Evolutionary conservation across 2,329 filamentous ascomycete genomes (phyloP).

Genomic region (Aspergillus brasiliensis): DNA sequence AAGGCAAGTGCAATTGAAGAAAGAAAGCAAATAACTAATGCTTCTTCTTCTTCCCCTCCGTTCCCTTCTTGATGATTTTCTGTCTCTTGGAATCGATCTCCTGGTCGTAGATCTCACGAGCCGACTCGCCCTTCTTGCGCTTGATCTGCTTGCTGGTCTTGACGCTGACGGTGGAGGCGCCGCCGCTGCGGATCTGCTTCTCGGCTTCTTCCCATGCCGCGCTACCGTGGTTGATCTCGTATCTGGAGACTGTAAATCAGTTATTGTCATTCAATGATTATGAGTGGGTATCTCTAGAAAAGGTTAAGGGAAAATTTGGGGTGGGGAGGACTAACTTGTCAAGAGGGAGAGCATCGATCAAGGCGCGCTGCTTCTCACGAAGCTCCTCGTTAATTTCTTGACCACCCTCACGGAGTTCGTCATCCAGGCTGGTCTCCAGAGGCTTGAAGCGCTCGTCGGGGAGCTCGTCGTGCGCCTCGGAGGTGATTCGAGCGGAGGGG

Average conservation of each 20-base stretch:
- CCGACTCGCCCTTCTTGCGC: constrained; percentile 67
- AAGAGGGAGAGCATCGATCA: constrained; percentile 88
- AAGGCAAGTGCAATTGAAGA: background rate
- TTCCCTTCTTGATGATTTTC: constrained; percentile 49
- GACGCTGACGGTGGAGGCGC: constrained; percentile 65
- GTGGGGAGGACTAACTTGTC: constrained; percentile 66
- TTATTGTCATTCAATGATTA: constrained; percentile 37
- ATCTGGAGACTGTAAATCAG: constrained; percentile 44
- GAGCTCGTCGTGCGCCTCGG: constrained; percentile 68
- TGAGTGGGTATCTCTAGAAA: constrained; percentile 2
- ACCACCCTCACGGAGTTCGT: constrained; percentile 82
- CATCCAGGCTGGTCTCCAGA: constrained; percentile 70
- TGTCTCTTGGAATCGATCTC: constrained; percentile 46
- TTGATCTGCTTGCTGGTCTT: constrained; percentile 72
- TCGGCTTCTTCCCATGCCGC: constrained; percentile 65
- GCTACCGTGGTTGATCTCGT: constrained; percentile 51
- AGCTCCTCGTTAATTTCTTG: constrained; percentile 72
- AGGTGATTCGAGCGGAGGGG: constrained; percentile 45
- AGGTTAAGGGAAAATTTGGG: background rate
- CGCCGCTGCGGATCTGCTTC: constrained; percentile 68
- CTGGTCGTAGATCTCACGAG: constrained; percentile 52
- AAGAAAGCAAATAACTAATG: background rate
- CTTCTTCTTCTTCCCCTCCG: constrained; percentile 43
- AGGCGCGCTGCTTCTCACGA: constrained; percentile 76
- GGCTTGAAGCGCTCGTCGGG: constrained; percentile 69